Percentiles rank a stretch among this genome's conserved stretches.
Conservation (phyloP, 306 rosid species). For the Ormosia emarginata region DNA sequence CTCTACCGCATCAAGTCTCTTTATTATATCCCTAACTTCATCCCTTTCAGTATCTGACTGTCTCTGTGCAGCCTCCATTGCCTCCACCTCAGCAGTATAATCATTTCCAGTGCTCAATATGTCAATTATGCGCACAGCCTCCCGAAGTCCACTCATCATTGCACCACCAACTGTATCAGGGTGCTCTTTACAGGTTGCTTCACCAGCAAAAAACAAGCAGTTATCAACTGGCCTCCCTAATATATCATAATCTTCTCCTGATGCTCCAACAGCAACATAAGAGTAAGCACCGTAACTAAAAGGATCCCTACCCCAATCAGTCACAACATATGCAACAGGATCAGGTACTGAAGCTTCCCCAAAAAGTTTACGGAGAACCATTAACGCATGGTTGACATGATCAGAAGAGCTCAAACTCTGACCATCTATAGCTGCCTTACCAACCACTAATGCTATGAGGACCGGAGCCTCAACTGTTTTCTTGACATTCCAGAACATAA, state of each 20-base stretch:
- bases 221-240: slow-evolving; percentile 87
- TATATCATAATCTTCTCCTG: slow-evolving; percentile 96
- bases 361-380: slow-evolving; percentile 91
- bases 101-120: slow-evolving; percentile 78
- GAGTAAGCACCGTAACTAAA: slow-evolving; percentile 96
- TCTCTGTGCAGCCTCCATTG: slow-evolving; percentile 79
- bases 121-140: slow-evolving; percentile 93
- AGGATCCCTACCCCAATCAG: slow-evolving; percentile 99
- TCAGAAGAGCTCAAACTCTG: slow-evolving; percentile 65
- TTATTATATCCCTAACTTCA: slow-evolving; percentile 91
- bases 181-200: slow-evolving; percentile 99
- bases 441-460: slow-evolving; percentile 94
- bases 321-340: slow-evolving; percentile 89
- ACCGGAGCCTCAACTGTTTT: slow-evolving; percentile 98
- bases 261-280: slow-evolving; percentile 92
- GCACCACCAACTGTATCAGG: slow-evolving; percentile 99
- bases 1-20: slow-evolving; percentile 80
- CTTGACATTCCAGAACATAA: slow-evolving; percentile 98
- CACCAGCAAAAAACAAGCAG: slow-evolving; percentile 98
- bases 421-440: slow-evolving; percentile 93
- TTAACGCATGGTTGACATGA: slow-evolving; percentile 82
- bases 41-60: slow-evolving; percentile 84
- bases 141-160: slow-evolving; percentile 98
- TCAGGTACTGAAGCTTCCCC: slow-evolving; percentile 87
- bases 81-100: slow-evolving; percentile 91